Evolutionary conservation across 345 rosid species (phyloP).

Genomic region (Citrus sp.): DNA sequence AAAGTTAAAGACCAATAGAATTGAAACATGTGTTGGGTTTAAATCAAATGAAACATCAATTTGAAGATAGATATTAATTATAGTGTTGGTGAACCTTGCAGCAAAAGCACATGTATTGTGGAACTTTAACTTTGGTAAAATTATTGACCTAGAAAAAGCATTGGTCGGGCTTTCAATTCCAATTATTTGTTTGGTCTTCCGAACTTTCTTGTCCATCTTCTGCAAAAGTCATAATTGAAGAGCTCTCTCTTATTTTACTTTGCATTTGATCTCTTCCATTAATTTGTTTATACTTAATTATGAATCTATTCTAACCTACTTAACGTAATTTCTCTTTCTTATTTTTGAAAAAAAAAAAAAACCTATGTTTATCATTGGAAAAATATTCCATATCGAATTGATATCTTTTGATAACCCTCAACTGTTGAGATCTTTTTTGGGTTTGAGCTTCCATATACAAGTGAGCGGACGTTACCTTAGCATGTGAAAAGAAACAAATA

Average conservation of each 20-base stretch:
- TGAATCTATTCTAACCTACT: neutral
- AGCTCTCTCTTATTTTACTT: neutral
- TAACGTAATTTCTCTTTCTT: neutral
- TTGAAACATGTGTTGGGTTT: conserved; percentile 1
- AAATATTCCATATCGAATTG: too few species aligned
- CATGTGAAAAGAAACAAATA: too few species aligned
- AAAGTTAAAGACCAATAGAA: neutral
- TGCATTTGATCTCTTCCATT: too few species aligned
- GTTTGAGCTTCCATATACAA: too few species aligned
- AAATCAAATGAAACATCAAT: neutral
- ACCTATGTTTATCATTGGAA: too few species aligned
- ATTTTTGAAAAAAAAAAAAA: too few species aligned
- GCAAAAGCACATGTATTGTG: neutral
- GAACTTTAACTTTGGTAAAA: neutral
- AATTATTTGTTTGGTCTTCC: neutral
- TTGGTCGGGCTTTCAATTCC: neutral
- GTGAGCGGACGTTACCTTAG: too few species aligned
- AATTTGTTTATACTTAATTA: neutral
- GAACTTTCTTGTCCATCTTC: neutral
- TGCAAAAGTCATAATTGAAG: neutral
- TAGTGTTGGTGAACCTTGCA: neutral
- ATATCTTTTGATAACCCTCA: too few species aligned
- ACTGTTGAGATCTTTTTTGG: too few species aligned
- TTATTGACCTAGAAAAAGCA: neutral
- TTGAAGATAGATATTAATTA: neutral